Conservation (phyloP, 768 basidiomycete genomes). For the Mycena alexandri region DNA sequence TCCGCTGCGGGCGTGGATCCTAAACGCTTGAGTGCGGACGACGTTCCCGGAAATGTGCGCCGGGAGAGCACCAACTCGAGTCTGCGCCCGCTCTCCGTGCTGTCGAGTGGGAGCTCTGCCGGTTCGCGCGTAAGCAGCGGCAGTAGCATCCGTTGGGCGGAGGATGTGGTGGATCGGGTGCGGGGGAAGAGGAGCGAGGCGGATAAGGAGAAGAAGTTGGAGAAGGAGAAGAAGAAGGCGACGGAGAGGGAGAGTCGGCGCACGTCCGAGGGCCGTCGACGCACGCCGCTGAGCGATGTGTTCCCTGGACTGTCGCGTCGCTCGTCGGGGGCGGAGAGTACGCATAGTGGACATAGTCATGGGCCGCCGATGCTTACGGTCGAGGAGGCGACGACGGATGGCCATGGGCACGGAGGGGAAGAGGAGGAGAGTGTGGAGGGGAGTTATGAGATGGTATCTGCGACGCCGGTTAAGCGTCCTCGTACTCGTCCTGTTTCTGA, state of each 20-base stretch:
- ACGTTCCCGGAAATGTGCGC: background rate
- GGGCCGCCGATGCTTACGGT: conserved; percentile 52
- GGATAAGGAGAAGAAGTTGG: conserved; percentile 42
- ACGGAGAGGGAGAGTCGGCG: conserved; percentile 58
- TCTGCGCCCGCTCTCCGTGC: conserved; percentile 45
- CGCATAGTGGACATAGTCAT: background rate
- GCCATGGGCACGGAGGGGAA: conserved; percentile 51
- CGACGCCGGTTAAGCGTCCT: conserved; percentile 60
- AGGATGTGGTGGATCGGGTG: conserved; percentile 50
- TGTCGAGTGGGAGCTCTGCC: conserved; percentile 56
- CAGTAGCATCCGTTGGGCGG: conserved; percentile 53
- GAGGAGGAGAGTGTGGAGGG: conserved; percentile 38
- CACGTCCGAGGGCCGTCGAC: conserved; percentile 63
- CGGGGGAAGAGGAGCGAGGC: conserved; percentile 40
- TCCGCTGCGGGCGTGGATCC: conserved; percentile 32
- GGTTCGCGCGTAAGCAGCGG: conserved; percentile 61
- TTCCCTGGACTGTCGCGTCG: conserved; percentile 62
- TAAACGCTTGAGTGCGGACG: conserved; percentile 51
- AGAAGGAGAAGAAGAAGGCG: conserved; percentile 42
- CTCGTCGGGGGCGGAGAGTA: conserved; percentile 31
- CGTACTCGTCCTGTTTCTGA: conserved; percentile 76
- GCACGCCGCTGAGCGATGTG: conserved; percentile 68
- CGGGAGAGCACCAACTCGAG: conserved; percentile 43
- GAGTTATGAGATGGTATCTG: conserved; percentile 31
- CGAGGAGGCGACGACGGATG: conserved; percentile 68